Percentiles rank a stretch among this genome's conserved stretches.
Conservation (phyloP, 495 filamentous ascomycete species). For the Aspergillus leporis region DNA sequence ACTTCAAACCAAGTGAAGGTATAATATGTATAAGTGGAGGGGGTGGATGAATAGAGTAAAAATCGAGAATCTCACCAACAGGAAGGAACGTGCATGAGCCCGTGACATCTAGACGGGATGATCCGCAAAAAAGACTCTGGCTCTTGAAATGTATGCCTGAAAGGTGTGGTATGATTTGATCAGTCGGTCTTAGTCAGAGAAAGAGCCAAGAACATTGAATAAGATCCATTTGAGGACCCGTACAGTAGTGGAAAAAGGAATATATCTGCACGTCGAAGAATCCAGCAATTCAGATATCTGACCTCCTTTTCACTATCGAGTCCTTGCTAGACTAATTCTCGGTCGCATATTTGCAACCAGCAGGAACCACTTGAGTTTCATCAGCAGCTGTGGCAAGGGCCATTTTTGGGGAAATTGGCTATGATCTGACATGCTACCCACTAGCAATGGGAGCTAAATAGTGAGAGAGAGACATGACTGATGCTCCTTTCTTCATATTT, state of each 20-base stretch:
- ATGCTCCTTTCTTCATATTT: not conserved
- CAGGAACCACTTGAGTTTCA: not conserved
- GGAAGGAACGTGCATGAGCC: not conserved
- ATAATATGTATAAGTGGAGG: not conserved
- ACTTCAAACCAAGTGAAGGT: too few species aligned
- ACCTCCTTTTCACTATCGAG: too few species aligned
- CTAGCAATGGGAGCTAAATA: not conserved
- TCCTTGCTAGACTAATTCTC: too few species aligned
- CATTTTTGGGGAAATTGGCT: conserved; percentile 5
- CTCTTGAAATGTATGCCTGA: too few species aligned
- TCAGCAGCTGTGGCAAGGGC: conserved; percentile 13
- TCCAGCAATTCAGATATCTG: not conserved
- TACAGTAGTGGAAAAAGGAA: not conserved
- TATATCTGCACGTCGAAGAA: not conserved
- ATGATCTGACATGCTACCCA: conserved; percentile 1
- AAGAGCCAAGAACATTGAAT: not conserved
- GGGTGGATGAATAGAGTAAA: not conserved
- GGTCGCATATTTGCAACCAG: not conserved
- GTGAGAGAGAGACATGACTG: too few species aligned
- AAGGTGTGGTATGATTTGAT: not conserved
- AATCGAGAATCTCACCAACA: not conserved
- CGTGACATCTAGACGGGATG: not conserved
- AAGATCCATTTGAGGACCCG: not conserved
- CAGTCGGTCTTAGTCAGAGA: not conserved
- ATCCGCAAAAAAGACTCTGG: not conserved